Evolutionary conservation across 805 yeast genomes (phyloP).

Genomic region (Blastobotrys parvus): DNA sequence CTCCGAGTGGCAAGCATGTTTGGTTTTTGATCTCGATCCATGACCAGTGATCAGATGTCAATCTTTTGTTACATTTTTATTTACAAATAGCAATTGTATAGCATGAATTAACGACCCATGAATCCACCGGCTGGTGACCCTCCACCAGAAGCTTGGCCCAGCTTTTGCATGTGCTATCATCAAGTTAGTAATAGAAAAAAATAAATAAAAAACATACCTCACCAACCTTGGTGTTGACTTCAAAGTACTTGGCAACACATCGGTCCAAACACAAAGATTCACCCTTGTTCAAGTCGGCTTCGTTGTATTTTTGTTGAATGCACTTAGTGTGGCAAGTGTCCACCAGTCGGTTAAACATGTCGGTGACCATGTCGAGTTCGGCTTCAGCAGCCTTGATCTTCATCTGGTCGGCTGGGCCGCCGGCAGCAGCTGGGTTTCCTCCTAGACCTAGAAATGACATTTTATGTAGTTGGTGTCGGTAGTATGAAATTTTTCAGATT

Average conservation of each 20-base stretch:
- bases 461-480: conserved; percentile 1
- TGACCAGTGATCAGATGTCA: not conserved
- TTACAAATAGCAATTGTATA: conserved; percentile 2
- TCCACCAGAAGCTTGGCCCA: conserved; percentile 32
- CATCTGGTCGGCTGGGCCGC: conserved; percentile 24
- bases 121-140: too few relatives aligned
- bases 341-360: conserved; percentile 89
- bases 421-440: conserved; percentile 36
- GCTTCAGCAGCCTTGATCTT: conserved; percentile 78
- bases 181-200: conserved; percentile 2
- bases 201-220: conserved; percentile 35
- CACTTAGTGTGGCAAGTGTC: conserved; percentile 87
- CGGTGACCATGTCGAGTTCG: conserved; percentile 94
- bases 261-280: conserved; percentile 77
- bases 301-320: conserved; percentile 53
- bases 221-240: conserved; percentile 89
- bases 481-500: not conserved
- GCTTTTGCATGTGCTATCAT: conserved; percentile 42
- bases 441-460: conserved; percentile 44
- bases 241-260: conserved; percentile 85
- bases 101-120: conserved; percentile 15
- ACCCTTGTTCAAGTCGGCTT: conserved; percentile 74
- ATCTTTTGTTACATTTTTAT: not conserved
- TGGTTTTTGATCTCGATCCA: not conserved
- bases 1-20: conserved; percentile 59